Evolutionary conservation across 768 basidiomycete genomes (phyloP).

Genomic region (Termitomyces sp.): DNA sequence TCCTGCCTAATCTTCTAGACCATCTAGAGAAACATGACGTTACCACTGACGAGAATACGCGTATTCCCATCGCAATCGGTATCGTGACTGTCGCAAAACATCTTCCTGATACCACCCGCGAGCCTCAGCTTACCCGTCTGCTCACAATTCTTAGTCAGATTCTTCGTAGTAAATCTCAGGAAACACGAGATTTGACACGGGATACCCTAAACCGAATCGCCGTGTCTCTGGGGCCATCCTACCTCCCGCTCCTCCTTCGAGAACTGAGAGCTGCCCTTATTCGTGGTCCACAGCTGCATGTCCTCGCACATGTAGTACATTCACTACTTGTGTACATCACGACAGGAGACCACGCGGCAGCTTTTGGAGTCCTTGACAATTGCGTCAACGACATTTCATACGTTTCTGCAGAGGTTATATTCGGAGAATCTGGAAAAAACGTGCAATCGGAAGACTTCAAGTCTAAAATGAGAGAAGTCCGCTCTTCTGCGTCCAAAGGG

Average conservation of each 20-base stretch:
- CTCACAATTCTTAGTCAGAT: slow-evolving; percentile 86
- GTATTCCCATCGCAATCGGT: slow-evolving; percentile 86
- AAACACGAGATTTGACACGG: slow-evolving; percentile 82
- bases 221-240: slow-evolving; percentile 63
- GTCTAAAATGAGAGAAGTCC: slow-evolving; percentile 91
- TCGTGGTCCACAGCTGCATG: slow-evolving; percentile 92
- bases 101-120: slow-evolving; percentile 59
- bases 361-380: slow-evolving; percentile 64
- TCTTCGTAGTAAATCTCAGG: slow-evolving; percentile 89
- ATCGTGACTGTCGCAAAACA: slow-evolving; percentile 80
- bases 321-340: slow-evolving; percentile 80
- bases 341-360: slow-evolving; percentile 44
- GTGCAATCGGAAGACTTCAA: slow-evolving; percentile 86
- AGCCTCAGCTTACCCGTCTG: slow-evolving; percentile 68
- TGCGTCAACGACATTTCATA: slow-evolving; percentile 77
- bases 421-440: slow-evolving; percentile 91
- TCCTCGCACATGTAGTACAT: slow-evolving; percentile 82
- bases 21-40: slow-evolving; percentile 80
- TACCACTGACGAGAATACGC: slow-evolving; percentile 76
- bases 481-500: slow-evolving; percentile 74
- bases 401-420: slow-evolving; percentile 84
- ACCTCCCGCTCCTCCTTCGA: slow-evolving; percentile 67
- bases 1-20: slow-evolving; percentile 74
- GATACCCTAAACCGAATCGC: slow-evolving; percentile 82
- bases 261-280: slow-evolving; percentile 82